Evolutionary conservation across 257 asterid species (phyloP).

Genomic region (Salvia rosmarinus): DNA sequence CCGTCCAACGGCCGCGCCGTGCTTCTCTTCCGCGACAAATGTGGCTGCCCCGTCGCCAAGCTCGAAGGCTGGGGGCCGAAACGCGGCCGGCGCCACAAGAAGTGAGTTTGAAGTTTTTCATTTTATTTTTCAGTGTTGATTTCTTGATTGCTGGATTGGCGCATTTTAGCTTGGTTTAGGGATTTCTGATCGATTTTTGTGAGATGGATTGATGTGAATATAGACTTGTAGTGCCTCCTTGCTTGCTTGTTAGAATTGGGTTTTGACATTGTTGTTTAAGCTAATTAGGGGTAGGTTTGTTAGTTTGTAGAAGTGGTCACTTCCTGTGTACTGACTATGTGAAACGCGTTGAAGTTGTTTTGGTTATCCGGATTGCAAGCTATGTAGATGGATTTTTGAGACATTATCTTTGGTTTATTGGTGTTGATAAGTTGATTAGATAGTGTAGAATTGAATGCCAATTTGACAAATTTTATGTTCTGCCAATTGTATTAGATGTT

Average conservation of each 20-base stretch:
- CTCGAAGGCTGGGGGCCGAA: slow-evolving; percentile 84
- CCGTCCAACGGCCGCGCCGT: slow-evolving; percentile 90
- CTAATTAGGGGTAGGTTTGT: too few relatives aligned
- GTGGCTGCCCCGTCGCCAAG: slow-evolving; percentile 86
- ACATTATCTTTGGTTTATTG: neutral
- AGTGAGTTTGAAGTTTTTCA: slow-evolving; percentile 53
- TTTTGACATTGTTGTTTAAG: too few relatives aligned
- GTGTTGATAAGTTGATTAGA: neutral
- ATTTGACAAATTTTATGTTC: slow-evolving; percentile 4
- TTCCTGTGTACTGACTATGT: neutral
- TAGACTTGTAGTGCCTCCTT: neutral
- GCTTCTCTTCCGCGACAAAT: slow-evolving; percentile 63
- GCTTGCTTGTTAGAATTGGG: neutral
- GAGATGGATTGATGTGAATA: neutral
- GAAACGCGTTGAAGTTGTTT: neutral
- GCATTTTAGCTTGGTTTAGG: neutral
- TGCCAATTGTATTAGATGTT: neutral
- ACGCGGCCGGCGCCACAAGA: slow-evolving; percentile 75
- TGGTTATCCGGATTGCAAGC: neutral
- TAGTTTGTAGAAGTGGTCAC: too few relatives aligned
- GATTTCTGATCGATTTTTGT: neutral
- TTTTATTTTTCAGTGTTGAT: neutral
- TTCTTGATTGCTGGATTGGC: slow-evolving; percentile 14
- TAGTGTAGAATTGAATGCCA: neutral
- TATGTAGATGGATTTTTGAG: neutral